phyloP scores from a whole-genome alignment of 331 rosid genomes.

The Arachis monticola region DNA sequence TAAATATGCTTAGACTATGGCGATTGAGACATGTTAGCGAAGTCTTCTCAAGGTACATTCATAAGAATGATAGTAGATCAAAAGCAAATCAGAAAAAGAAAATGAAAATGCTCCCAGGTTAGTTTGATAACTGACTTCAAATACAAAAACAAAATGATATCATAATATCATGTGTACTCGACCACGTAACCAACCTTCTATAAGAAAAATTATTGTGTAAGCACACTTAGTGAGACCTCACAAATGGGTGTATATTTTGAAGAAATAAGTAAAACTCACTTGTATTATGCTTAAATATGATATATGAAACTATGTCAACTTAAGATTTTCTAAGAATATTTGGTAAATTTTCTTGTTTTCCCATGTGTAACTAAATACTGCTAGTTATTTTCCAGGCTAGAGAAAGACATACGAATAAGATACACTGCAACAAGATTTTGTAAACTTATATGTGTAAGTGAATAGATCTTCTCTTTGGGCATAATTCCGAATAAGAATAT shows the following conservation, averaged over 20 bases:
- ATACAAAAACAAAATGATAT: no score
- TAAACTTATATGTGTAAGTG: slow-evolving; percentile 80
- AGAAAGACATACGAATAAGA: slow-evolving; percentile 85
- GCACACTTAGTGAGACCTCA: no score
- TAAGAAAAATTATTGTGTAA: no score
- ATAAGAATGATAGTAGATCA: neutral
- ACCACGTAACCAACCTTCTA: no score
- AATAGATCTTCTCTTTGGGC: neutral
- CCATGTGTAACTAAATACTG: slow-evolving; percentile 15
- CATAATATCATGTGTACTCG: no score
- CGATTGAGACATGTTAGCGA: slow-evolving; percentile 78
- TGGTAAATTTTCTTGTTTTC: no score
- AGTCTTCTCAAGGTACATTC: slow-evolving; percentile 67
- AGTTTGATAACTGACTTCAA: neutral
- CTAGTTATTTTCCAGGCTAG: slow-evolving; percentile 57
- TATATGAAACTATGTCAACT: no score
- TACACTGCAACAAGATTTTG: slow-evolving; percentile 67
- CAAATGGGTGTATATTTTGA: no score
- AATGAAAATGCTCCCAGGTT: neutral
- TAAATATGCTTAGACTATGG: slow-evolving; percentile 88
- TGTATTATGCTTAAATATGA: no score
- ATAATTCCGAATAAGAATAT: neutral
- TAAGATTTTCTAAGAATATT: no score
- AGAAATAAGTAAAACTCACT: no score
- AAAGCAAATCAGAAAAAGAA: neutral